Evolutionary conservation across 192 early-diverging fungal genomes (phyloP), one percentile per base, ranked within the genome.

Genomic region (Umbelopsis isabellina): DNA sequence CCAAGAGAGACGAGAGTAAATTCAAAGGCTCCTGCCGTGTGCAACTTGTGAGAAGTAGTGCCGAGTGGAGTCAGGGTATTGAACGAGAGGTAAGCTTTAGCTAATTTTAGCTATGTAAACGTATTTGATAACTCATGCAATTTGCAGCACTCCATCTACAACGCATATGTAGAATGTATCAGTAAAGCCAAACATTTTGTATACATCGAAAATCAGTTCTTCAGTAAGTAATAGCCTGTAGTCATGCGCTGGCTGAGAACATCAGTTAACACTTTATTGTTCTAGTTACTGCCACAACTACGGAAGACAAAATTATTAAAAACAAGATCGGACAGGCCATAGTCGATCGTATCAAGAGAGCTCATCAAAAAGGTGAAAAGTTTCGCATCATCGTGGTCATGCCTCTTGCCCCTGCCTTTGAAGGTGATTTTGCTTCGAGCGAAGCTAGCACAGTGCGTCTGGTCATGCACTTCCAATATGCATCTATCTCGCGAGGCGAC

Each of bases 131-230:
- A 35, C 22, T 46, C 20, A 65, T 75, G 16, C n/a, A 27, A n/a
- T 41, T 5, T 46, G 35, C 73, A 92, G 78, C 83, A 83, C 70
- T 92, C 91, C 13, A 95, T 96, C 67, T 86, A 91, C 53, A 92
- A 88, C 47, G 95, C 95, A 16, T 97, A 97, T 75, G 72, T 91
- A 68, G 80, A 87, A 58, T 83, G 85, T 55, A 96, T 96, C 74
- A 72, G 73, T 46, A 77, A 87, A 35, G 89, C 94, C 10, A 82
- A 92, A 70, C 93, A 96, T 72, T 95, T 91, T 78, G 82, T 97
- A n/a, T 97, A 97, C 80, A 95, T 97, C 67, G 95, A 97, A 76
- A 95, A 97, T 77, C 95, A 97, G 75, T 97, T 97, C 84, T 97
- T 97, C 78, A 88, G 86, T 88, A 85, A 72, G 86, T 67, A 16